A percentile compares a stretch with the other conserved stretches of the same genome.
phyloP scores from a whole-genome alignment of 257 asterid species.

The Penstemon newberryi region DNA sequence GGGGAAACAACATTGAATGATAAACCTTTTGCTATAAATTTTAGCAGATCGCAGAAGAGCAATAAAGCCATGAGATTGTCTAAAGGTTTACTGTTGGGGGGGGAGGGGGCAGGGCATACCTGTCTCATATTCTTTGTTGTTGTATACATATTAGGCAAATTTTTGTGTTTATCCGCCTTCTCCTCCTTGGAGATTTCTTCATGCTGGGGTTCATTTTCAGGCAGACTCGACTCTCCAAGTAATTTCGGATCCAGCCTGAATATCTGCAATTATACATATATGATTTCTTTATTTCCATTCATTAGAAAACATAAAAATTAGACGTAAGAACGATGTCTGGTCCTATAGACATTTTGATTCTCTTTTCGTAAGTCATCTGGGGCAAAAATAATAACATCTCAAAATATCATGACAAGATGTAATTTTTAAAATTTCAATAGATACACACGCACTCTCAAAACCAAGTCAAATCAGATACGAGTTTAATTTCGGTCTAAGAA shows the following conservation, averaged over 20 bases:
- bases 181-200: conserved; percentile 45
- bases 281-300: no score
- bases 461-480: background rate
- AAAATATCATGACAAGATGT: background rate
- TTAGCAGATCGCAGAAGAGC: background rate
- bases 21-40: background rate
- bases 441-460: background rate
- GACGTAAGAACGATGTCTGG: no score
- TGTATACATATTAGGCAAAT: conserved; percentile 35
- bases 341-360: no score
- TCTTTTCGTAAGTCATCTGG: no score
- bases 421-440: no score
- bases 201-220: conserved; percentile 37
- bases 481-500: no score
- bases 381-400: background rate
- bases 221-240: conserved; percentile 38
- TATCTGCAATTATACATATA: conserved; percentile 45
- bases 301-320: no score
- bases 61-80: background rate
- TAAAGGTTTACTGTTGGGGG: no score
- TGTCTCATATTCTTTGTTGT: conserved; percentile 46
- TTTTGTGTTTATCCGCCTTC: conserved; percentile 33
- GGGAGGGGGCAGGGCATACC: conserved; percentile 36
- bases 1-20: no score
- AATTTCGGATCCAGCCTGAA: conserved; percentile 64